Conservation (phyloP, 805 yeast genomes). For the Blastobotrys peoriensis region DNA sequence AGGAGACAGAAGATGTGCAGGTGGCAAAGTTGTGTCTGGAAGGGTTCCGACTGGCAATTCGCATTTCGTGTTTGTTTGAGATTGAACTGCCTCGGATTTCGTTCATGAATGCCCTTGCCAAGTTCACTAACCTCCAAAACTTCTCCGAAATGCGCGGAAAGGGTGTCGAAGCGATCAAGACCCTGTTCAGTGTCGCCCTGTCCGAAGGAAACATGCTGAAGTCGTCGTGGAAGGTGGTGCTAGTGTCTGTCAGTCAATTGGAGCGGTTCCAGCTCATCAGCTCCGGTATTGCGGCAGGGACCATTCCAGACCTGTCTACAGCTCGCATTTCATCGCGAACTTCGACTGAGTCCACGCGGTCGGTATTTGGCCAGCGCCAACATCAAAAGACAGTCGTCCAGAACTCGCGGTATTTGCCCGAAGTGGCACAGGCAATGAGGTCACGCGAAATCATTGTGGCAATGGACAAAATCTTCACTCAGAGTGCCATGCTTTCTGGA, state of each 20-base stretch:
- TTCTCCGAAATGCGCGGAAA: constrained; percentile 70
- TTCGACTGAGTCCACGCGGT: constrained; percentile 17
- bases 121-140: constrained; percentile 75
- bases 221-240: constrained; percentile 77
- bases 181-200: constrained; percentile 69
- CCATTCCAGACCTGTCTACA: constrained; percentile 76
- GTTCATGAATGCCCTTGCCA: constrained; percentile 83
- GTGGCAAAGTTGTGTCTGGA: constrained; percentile 58
- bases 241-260: constrained; percentile 79
- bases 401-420: constrained; percentile 19
- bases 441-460: constrained; percentile 37
- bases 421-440: constrained; percentile 29
- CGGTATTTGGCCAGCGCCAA: background rate
- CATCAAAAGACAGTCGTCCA: background rate
- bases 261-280: constrained; percentile 86
- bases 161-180: constrained; percentile 73
- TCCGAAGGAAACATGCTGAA: constrained; percentile 70
- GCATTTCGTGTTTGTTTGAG: constrained; percentile 78
- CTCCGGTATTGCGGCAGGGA: constrained; percentile 76
- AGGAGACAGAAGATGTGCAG: constrained; percentile 67
- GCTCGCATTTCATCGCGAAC: constrained; percentile 51
- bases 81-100: constrained; percentile 81
- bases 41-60: constrained; percentile 77
- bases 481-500: constrained; percentile 72
- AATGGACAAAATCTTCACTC: constrained; percentile 81